Percentiles rank a stretch among this genome's conserved stretches.
These are phyloP conservation scores for Amorphotheca resinae DNA, from an alignment of 495 filamentous ascomycete genomes.

Conservation along the genomic window DNA sequence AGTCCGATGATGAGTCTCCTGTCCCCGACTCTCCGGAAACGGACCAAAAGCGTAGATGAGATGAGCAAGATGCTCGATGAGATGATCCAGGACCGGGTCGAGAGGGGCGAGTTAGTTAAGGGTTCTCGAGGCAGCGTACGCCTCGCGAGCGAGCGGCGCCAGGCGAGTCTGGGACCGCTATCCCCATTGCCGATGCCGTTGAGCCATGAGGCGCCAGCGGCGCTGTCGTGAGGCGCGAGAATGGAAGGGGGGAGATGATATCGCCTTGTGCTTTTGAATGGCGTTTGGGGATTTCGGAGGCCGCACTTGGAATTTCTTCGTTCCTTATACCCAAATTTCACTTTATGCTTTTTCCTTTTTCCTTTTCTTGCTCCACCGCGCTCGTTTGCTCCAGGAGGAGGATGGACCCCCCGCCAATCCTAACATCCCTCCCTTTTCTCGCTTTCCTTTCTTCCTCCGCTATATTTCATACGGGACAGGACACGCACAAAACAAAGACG, in stretches of 20 bases:
- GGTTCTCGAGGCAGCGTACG: slow-evolving; percentile 30
- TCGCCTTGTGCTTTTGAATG: no score
- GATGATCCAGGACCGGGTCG: slow-evolving; percentile 84
- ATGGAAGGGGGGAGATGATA: neutral
- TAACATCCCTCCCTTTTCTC: no score
- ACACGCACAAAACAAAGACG: no score
- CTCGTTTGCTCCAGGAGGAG: no score
- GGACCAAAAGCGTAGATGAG: slow-evolving; percentile 65
- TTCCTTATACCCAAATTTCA: neutral
- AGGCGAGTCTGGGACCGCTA: neutral
- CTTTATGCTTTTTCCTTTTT: neutral
- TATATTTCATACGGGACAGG: no score
- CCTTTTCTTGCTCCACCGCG: neutral
- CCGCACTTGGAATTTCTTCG: neutral
- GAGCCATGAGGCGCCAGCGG: neutral
- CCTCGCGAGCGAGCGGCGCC: slow-evolving; percentile 16
- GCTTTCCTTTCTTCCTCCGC: no score
- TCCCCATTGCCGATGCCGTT: slow-evolving; percentile 2
- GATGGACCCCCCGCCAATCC: no score
- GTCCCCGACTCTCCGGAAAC: slow-evolving; percentile 28
- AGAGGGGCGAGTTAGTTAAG: slow-evolving; percentile 51
- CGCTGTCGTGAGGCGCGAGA: neutral
- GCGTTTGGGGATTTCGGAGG: neutral
- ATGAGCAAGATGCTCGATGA: slow-evolving; percentile 84
- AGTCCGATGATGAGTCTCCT: slow-evolving; percentile 12